These are phyloP conservation scores for Phaseolus lunatus DNA, from an alignment of 306 rosid genomes.

Conservation along the genomic window DNA sequence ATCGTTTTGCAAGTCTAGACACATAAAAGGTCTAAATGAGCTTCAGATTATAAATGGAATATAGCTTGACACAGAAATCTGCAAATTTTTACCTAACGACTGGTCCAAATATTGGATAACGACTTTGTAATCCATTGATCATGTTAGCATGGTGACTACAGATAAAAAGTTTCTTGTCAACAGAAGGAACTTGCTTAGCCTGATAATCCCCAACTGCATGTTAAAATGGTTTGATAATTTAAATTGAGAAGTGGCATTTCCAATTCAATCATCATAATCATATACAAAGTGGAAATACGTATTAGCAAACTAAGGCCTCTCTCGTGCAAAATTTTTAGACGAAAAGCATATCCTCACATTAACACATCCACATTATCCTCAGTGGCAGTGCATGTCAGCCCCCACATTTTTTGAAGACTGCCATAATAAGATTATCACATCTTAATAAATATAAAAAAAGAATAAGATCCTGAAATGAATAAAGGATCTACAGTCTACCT, in stretches of 20 bases:
- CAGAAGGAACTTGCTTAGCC: conserved; percentile 61
- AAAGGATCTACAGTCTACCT: conserved; percentile 58
- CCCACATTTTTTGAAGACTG: conserved; percentile 89
- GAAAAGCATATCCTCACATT: conserved; percentile 88
- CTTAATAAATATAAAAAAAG: conserved; percentile 41
- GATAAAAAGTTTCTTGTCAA: conserved; percentile 74
- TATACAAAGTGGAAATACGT: conserved; percentile 46
- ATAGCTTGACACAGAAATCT: conserved; percentile 24
- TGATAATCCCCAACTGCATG: conserved; percentile 67
- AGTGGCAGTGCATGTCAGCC: conserved; percentile 75
- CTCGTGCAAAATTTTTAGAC: conserved; percentile 92
- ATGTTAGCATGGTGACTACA: conserved; percentile 86
- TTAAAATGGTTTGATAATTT: conserved; percentile 43
- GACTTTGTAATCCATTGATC: conserved; percentile 87
- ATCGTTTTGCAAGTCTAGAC: conserved; percentile 93
- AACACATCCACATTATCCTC: conserved; percentile 81
- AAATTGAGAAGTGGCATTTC: conserved; percentile 34
- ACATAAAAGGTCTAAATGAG: conserved; percentile 43
- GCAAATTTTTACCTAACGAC: conserved; percentile 75
- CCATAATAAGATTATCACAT: conserved; percentile 49
- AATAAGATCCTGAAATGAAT: conserved; percentile 33
- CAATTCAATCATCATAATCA: conserved; percentile 35
- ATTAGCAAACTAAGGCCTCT: conserved; percentile 86
- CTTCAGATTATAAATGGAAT: conserved; percentile 28
- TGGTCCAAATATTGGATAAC: conserved; percentile 77